Base-by-base conservation (phyloP, 148 eudicot species). In the Salicornia ramosissima region DNA sequence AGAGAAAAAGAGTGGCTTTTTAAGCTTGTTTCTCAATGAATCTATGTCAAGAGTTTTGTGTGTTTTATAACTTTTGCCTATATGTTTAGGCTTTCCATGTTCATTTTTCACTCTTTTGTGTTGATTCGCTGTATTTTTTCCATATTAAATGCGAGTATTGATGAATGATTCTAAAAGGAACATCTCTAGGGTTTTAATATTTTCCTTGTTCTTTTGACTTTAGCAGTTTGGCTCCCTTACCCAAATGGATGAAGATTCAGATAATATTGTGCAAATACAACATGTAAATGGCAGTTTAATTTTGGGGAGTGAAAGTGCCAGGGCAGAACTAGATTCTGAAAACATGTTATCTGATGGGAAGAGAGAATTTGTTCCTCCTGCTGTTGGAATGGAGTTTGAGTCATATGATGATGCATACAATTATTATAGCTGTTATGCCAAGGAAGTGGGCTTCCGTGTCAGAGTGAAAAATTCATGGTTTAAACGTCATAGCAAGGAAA, bases 321-420 rank as follows among this genome's bases (percentile, higher is more conserved):
- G 73, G 55, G 66, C 63, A 25, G 74, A 62, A 36, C 68, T 68
- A 33, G 81, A 74, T 64, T 57, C 42, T 67, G 80, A 71, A 68
- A 81, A 71, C 49, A 69, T 73, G 12, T 22, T 58, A 55, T 51
- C 79, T 69, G 81, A 71, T 62, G 82, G 71, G 36, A 79, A 71
- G 66, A 87, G 83, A 74, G 90, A 83, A 64, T 90, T 88, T 79
- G 90, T 81, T 29, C 78, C 94, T 33, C 94, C 97, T 46, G 83
- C 89, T 21, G 81, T 77, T 5, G 94, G 91, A 28, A 85, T 88
- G 94, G 97, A 90, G 75, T 90, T 90, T 65, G 97, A 90, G 70
- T 85, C 97, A 21, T 91, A 89, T 65, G 96, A 91, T 22, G 97
- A 91, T 75, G 96, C 90, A 18, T 89, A 91, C 74, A 89, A 89